A percentile compares a stretch with the other conserved stretches of the same genome.
Evolutionary conservation across 2,329 filamentous ascomycete species (phyloP).

Genomic region (Fusarium napiforme): DNA sequence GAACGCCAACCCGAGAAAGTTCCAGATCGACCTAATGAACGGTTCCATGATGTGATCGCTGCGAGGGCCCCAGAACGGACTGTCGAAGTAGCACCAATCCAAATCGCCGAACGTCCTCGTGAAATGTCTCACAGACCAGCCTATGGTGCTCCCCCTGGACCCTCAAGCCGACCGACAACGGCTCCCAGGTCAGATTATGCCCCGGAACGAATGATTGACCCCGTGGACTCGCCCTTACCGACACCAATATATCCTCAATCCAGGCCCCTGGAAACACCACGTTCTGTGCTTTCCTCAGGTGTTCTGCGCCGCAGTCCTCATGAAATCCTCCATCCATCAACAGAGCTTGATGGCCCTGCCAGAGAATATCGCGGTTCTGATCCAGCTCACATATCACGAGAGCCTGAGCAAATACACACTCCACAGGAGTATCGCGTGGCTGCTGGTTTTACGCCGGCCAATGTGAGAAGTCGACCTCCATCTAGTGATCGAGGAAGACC

Average conservation of each 20-base stretch:
- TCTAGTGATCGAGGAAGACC: conserved; percentile 44
- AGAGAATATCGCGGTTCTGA: conserved; percentile 29
- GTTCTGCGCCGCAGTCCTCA: conserved; percentile 18
- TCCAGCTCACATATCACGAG: conserved; percentile 24
- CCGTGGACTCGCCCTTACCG: conserved; percentile 17
- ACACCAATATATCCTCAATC: conserved; percentile 12
- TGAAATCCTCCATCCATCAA: conserved; percentile 36
- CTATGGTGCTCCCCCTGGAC: background rate
- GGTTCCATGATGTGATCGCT: conserved; percentile 9
- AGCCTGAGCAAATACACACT: conserved; percentile 43
- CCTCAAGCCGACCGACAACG: conserved; percentile 9
- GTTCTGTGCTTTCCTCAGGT: conserved; percentile 26
- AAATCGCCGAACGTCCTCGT: background rate
- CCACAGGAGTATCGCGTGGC: conserved; percentile 43
- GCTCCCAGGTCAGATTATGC: conserved; percentile 26
- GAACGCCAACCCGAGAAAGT: conserved; percentile 4
- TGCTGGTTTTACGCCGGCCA: conserved; percentile 49
- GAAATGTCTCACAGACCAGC: conserved; percentile 5
- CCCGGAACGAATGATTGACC: conserved; percentile 34
- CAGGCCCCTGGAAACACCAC: conserved; percentile 15
- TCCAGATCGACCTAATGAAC: background rate
- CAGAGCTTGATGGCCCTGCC: conserved; percentile 30
- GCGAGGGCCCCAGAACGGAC: conserved; percentile 6
- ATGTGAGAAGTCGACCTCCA: conserved; percentile 43
- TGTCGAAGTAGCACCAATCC: conserved; percentile 10